phyloP scores from a whole-genome alignment of 2,329 filamentous ascomycete species.

The Fusarium vanettenii region DNA sequence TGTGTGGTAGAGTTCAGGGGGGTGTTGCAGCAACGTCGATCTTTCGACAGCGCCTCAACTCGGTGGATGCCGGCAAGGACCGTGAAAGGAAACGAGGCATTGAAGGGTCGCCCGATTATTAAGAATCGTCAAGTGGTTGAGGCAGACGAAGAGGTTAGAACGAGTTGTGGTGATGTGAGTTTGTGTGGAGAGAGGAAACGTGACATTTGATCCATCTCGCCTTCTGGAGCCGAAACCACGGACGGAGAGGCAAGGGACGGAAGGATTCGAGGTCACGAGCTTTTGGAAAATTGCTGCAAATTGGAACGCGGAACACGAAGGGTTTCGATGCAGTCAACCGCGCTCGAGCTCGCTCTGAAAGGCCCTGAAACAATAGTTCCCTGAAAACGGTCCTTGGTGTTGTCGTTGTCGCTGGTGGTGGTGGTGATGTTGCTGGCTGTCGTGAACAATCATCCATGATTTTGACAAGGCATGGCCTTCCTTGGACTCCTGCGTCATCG shows the following conservation, averaged over 20 bases:
- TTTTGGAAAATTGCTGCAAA: not conserved
- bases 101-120: not conserved
- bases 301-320: slow-evolving; percentile 11
- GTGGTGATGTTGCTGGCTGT: slow-evolving; percentile 24
- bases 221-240: slow-evolving; percentile 19
- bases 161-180: not conserved
- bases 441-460: slow-evolving; percentile 18
- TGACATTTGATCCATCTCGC: slow-evolving; percentile 14
- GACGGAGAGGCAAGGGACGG: slow-evolving; percentile 16
- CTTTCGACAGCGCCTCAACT: slow-evolving; percentile 23
- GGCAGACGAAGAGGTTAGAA: not conserved
- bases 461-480: slow-evolving; percentile 25
- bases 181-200: slow-evolving; percentile 3
- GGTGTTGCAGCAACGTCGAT: slow-evolving; percentile 34
- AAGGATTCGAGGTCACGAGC: slow-evolving; percentile 13
- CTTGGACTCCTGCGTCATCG: slow-evolving; percentile 42
- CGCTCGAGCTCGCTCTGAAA: not conserved
- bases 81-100: not conserved
- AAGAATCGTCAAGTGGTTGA: not conserved
- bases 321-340: slow-evolving; percentile 22
- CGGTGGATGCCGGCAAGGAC: not conserved
- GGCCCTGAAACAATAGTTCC: slow-evolving; percentile 17
- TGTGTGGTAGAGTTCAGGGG: slow-evolving; percentile 29
- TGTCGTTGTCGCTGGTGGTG: slow-evolving; percentile 13
- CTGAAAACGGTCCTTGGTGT: slow-evolving; percentile 12